A percentile compares a stretch with the other conserved stretches of the same genome.
Conservation (phyloP, 768 basidiomycete genomes). For the Suillus clintonianus region DNA sequence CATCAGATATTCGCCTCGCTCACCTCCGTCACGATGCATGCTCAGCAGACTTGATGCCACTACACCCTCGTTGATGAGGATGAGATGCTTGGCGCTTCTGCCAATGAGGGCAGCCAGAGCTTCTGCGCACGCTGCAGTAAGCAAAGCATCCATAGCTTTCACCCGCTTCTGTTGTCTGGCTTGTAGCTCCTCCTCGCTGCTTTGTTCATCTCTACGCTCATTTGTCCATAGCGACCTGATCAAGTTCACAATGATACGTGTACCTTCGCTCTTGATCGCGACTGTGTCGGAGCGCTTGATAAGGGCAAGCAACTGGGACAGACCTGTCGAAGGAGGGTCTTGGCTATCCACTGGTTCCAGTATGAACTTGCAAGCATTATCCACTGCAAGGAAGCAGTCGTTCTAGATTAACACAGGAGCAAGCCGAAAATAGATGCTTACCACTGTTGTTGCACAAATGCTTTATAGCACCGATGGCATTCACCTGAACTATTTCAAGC, state of each 20-base stretch:
- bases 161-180: conserved; percentile 52
- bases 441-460: conserved; percentile 80
- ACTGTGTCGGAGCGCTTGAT: conserved; percentile 78
- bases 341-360: conserved; percentile 38
- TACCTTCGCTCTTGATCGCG: conserved; percentile 86
- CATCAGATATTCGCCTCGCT: conserved; percentile 20
- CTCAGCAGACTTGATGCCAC: conserved; percentile 80
- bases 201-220: conserved; percentile 36
- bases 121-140: conserved; percentile 54
- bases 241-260: conserved; percentile 84
- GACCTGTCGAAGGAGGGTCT: conserved; percentile 44
- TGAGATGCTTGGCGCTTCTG: conserved; percentile 76
- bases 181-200: conserved; percentile 34
- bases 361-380: conserved; percentile 53
- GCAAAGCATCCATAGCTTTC: conserved; percentile 52
- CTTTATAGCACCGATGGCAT: conserved; percentile 86
- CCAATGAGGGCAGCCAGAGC: conserved; percentile 72
- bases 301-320: conserved; percentile 73
- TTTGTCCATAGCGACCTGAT: conserved; percentile 76
- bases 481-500: conserved; percentile 84
- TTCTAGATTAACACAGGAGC: conserved; percentile 43
- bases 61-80: conserved; percentile 87
- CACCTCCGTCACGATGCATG: conserved; percentile 66
- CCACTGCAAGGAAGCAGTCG: conserved; percentile 33
- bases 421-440: conserved; percentile 35